Evolutionary conservation across 257 asterid genomes (phyloP).

Genomic region (Rhazya stricta): DNA sequence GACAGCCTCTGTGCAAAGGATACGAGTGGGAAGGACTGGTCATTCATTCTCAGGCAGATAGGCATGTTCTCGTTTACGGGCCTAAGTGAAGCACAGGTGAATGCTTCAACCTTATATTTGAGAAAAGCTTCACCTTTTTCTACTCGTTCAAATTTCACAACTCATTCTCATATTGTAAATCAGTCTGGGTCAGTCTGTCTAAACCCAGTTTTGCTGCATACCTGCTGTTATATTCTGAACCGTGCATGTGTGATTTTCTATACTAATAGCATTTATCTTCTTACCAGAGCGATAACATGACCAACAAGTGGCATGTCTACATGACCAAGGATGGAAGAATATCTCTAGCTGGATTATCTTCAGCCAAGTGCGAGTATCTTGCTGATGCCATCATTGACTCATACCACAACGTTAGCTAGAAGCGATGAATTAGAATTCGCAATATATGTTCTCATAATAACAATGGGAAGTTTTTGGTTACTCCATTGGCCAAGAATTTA

Average conservation of each 20-base stretch:
- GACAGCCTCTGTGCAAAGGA: slow-evolving; percentile 62
- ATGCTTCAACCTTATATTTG: background rate
- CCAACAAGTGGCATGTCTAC: slow-evolving; percentile 86
- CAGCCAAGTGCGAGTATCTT: slow-evolving; percentile 88
- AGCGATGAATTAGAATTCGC: slow-evolving; percentile 8
- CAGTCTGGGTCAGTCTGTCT: background rate
- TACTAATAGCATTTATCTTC: background rate
- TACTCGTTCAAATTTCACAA: too few relatives aligned
- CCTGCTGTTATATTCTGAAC: background rate
- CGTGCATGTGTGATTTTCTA: background rate
- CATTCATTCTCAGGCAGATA: slow-evolving; percentile 76
- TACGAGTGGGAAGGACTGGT: slow-evolving; percentile 87
- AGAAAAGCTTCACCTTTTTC: background rate
- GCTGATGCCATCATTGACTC: slow-evolving; percentile 96
- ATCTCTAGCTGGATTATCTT: slow-evolving; percentile 88
- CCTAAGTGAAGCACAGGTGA: slow-evolving; percentile 82
- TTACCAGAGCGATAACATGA: slow-evolving; percentile 89
- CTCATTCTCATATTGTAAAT: background rate
- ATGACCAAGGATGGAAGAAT: slow-evolving; percentile 96
- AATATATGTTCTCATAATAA: background rate
- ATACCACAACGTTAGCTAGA: slow-evolving; percentile 66
- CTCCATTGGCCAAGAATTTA: background rate
- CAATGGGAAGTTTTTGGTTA: background rate
- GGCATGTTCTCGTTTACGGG: slow-evolving; percentile 99
- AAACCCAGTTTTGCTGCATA: background rate